These are phyloP conservation scores for Cladophialophora carrionii DNA, from an alignment of 2,329 filamentous ascomycete genomes.

Conservation along the genomic window DNA sequence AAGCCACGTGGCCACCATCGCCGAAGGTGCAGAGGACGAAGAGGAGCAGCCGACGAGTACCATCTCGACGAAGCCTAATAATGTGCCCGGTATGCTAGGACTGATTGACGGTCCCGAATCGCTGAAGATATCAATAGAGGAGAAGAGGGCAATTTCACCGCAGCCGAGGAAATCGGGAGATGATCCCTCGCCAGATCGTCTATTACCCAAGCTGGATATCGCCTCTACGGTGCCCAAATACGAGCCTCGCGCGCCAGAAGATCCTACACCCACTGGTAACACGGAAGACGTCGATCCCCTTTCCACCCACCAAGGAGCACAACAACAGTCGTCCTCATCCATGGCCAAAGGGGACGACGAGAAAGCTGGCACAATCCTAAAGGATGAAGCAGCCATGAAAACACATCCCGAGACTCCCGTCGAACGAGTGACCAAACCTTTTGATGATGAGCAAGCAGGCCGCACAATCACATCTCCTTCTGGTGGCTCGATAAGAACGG, in stretches of 20 bases:
- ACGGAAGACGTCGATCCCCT: slow-evolving; percentile 30
- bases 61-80: slow-evolving; percentile 13
- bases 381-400: not conserved
- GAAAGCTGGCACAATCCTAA: not conserved
- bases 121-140: not conserved
- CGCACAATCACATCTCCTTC: slow-evolving; percentile 31
- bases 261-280: slow-evolving; percentile 34
- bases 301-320: slow-evolving; percentile 8
- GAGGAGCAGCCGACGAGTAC: slow-evolving; percentile 39
- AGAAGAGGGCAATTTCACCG: slow-evolving; percentile 1
- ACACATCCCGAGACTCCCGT: slow-evolving; percentile 23
- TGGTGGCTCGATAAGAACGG: slow-evolving; percentile 36
- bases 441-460: slow-evolving; percentile 19
- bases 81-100: slow-evolving; percentile 8
- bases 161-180: slow-evolving; percentile 3
- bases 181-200: slow-evolving; percentile 19
- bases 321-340: not conserved
- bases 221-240: slow-evolving; percentile 28
- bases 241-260: slow-evolving; percentile 32
- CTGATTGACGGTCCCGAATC: slow-evolving; percentile 1
- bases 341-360: not conserved
- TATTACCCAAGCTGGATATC: slow-evolving; percentile 28
- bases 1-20: slow-evolving; percentile 76
- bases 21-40: slow-evolving; percentile 81
- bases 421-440: slow-evolving; percentile 12